Evolutionary conservation across 768 basidiomycete species (phyloP).

Genomic region (Cystobasidium onofrii): DNA sequence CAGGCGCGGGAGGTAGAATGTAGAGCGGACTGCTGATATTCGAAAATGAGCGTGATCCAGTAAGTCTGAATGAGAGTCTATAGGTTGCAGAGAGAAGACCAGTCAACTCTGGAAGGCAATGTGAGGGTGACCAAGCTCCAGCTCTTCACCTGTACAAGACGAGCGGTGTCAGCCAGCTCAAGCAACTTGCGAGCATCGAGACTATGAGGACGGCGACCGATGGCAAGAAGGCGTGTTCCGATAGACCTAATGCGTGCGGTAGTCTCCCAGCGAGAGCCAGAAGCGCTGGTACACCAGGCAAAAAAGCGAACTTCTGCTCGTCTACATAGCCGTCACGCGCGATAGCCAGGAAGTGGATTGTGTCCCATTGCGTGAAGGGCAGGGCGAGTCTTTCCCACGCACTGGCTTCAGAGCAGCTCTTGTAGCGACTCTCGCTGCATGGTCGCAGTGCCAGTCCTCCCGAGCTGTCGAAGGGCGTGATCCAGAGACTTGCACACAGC

Average conservation of each 20-base stretch:
- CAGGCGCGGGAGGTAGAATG: conserved; percentile 71
- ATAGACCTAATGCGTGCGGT: conserved; percentile 1
- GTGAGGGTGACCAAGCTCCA: neutral
- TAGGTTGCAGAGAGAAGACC: conserved; percentile 46
- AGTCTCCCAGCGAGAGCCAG: conserved; percentile 47
- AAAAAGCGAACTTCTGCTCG: conserved; percentile 83
- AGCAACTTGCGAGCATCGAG: conserved; percentile 38
- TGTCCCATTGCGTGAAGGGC: conserved; percentile 68
- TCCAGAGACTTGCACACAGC: neutral
- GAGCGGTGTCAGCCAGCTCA: conserved; percentile 39
- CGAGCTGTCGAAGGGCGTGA: conserved; percentile 26
- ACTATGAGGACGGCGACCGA: conserved; percentile 17
- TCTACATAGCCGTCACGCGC: conserved; percentile 56
- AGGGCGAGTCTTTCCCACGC: neutral
- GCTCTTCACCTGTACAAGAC: conserved; percentile 44
- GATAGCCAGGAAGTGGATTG: conserved; percentile 67
- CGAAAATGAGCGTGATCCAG: conserved; percentile 57
- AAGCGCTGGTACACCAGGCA: conserved; percentile 60
- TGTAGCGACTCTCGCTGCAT: too few species aligned
- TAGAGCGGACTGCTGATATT: conserved; percentile 60
- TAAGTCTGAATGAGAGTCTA: conserved; percentile 42
- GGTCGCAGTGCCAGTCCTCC: neutral
- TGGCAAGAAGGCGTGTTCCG: neutral
- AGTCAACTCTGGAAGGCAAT: conserved; percentile 44
- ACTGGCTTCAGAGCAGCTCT: too few species aligned